These are phyloP conservation scores for Aureobasidium lini DNA, from an alignment of 2,329 filamentous ascomycete genomes.

Conservation along the genomic window DNA sequence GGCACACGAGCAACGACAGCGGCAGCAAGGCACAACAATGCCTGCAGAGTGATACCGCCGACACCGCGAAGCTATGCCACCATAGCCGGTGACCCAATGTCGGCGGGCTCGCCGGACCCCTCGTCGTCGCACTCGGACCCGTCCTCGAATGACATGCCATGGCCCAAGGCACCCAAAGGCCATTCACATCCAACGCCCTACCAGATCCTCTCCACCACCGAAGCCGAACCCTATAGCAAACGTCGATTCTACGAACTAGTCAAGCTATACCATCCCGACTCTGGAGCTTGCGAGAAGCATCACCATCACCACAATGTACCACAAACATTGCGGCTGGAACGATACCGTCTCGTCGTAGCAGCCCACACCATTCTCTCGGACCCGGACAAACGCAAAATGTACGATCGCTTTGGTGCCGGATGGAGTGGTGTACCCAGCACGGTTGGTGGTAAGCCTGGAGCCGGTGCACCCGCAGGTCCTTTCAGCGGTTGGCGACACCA, in stretches of 20 bases:
- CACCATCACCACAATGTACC: constrained; percentile 43
- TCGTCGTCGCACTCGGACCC: constrained; percentile 16
- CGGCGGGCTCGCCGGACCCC: not conserved
- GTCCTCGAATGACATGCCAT: constrained; percentile 23
- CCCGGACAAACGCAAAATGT: constrained; percentile 67
- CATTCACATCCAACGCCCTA: constrained; percentile 66
- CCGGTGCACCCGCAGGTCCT: constrained; percentile 22
- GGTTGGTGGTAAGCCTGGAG: constrained; percentile 7
- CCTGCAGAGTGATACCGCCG: not conserved
- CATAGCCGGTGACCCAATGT: constrained; percentile 21
- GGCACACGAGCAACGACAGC: constrained; percentile 3
- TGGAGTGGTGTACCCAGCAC: constrained; percentile 53
- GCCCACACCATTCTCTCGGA: constrained; percentile 86
- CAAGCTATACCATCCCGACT: constrained; percentile 93
- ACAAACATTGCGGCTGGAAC: constrained; percentile 63
- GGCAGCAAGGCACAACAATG: not conserved
- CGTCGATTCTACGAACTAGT: constrained; percentile 80
- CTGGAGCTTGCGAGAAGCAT: constrained; percentile 36
- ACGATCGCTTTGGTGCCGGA: constrained; percentile 73
- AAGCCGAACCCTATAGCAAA: constrained; percentile 68
- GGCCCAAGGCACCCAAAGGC: constrained; percentile 30
- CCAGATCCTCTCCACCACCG: constrained; percentile 66
- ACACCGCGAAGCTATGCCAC: constrained; percentile 24
- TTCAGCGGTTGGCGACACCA: constrained; percentile 30
- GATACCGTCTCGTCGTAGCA: constrained; percentile 80